Conservation (phyloP, 2,329 filamentous ascomycete genomes). For the Setomelanomma holmii region DNA sequence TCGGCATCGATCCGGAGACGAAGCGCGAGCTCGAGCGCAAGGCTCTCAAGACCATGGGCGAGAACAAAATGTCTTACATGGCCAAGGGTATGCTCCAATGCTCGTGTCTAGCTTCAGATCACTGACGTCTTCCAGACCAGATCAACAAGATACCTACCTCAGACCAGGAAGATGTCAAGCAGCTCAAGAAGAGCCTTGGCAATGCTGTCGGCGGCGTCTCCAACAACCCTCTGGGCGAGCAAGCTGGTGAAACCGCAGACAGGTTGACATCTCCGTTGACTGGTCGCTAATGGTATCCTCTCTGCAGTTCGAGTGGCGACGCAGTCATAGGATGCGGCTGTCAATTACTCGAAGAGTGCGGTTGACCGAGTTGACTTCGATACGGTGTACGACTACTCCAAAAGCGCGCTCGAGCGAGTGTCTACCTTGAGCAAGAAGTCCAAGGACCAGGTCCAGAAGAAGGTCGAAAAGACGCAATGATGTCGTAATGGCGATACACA, state of each 20-base stretch:
- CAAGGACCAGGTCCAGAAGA: slow-evolving; percentile 12
- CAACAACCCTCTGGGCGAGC: slow-evolving; percentile 48
- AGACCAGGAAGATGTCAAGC: slow-evolving; percentile 47
- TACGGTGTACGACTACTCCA: slow-evolving; percentile 18
- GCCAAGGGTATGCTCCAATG: slow-evolving; percentile 40
- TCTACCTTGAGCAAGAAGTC: slow-evolving; percentile 22
- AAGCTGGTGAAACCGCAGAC: slow-evolving; percentile 46
- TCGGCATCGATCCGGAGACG: slow-evolving; percentile 56
- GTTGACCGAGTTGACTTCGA: slow-evolving; percentile 16
- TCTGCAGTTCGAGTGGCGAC: slow-evolving; percentile 31
- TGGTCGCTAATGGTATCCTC: slow-evolving; percentile 42
- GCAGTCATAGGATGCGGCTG: slow-evolving; percentile 30
- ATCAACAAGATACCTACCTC: slow-evolving; percentile 49
- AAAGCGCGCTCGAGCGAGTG: slow-evolving; percentile 24
- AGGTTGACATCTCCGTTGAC: slow-evolving; percentile 45
- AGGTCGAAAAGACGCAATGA: slow-evolving; percentile 14
- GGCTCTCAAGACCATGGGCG: slow-evolving; percentile 60
- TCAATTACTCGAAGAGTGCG: slow-evolving; percentile 23
- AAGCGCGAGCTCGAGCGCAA: slow-evolving; percentile 56
- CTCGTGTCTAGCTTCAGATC: background rate
- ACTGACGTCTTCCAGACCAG: slow-evolving; percentile 38
- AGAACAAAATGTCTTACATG: slow-evolving; percentile 57
- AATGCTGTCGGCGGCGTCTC: slow-evolving; percentile 43
- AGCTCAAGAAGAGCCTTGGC: slow-evolving; percentile 46
- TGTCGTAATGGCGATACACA: background rate